Conservation (phyloP, 2,329 filamentous ascomycete species). For the Trematosphaeria pertusa region DNA sequence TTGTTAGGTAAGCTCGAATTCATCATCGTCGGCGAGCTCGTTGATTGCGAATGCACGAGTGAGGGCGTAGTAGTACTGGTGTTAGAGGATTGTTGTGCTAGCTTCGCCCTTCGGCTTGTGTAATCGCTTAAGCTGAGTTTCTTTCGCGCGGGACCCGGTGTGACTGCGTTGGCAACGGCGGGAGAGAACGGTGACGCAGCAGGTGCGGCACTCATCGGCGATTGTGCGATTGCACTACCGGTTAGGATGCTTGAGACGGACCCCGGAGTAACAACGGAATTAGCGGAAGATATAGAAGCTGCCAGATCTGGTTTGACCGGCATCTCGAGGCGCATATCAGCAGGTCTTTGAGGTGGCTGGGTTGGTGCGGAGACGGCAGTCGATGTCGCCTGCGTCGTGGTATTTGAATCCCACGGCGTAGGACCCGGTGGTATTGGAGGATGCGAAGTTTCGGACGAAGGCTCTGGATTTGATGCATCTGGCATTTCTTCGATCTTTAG, state of each 20-base stretch:
- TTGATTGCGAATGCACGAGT: constrained; percentile 30
- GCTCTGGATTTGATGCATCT: constrained; percentile 31
- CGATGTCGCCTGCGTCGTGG: constrained; percentile 20
- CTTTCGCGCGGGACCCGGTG: constrained; percentile 53
- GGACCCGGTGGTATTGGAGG: constrained; percentile 42
- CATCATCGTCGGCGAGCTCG: constrained; percentile 42
- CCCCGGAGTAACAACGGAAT: constrained; percentile 31
- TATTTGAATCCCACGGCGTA: constrained; percentile 37
- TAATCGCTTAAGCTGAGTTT: constrained; percentile 61
- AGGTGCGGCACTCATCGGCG: constrained; percentile 25
- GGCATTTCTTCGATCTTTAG: constrained; percentile 39
- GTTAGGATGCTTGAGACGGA: constrained; percentile 27
- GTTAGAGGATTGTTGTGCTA: constrained; percentile 37
- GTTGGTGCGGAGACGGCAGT: constrained; percentile 16
- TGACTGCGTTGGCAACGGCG: constrained; percentile 51
- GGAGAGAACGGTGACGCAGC: constrained; percentile 44
- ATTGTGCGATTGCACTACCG: constrained; percentile 35
- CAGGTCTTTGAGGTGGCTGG: constrained; percentile 20
- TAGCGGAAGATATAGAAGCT: constrained; percentile 21
- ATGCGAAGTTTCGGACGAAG: constrained; percentile 30
- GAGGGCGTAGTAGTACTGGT: constrained; percentile 32
- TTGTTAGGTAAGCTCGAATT: constrained; percentile 38
- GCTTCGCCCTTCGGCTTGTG: constrained; percentile 52
- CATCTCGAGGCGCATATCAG: constrained; percentile 37
- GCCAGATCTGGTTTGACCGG: constrained; percentile 35